phyloP scores from a whole-genome alignment of 2,329 filamentous ascomycete species.

The Sarocladium oryzae region DNA sequence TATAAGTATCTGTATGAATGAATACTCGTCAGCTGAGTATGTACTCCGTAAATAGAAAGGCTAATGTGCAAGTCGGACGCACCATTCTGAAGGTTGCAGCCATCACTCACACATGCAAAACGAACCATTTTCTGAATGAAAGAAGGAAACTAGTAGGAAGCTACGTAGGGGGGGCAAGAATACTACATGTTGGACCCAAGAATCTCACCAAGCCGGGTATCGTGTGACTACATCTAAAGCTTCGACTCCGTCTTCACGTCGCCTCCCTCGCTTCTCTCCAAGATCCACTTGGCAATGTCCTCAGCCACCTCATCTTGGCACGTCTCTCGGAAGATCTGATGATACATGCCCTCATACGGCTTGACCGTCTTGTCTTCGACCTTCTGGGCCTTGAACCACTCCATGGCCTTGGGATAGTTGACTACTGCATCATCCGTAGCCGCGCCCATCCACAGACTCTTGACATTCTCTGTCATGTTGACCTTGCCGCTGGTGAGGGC shows the following conservation, averaged over 20 bases:
- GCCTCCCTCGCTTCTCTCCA: constrained; percentile 31
- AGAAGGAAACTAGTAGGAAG: too few relatives aligned
- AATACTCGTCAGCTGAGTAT: too few relatives aligned
- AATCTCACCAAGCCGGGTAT: too few relatives aligned
- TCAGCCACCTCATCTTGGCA: constrained; percentile 47
- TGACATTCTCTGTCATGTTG: constrained; percentile 46
- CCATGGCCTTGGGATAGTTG: constrained; percentile 57
- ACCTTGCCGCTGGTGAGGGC: constrained; percentile 52
- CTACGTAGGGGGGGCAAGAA: too few relatives aligned
- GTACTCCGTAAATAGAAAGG: too few relatives aligned
- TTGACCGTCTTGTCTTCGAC: constrained; percentile 65
- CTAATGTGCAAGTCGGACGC: background rate
- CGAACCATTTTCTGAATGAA: too few relatives aligned
- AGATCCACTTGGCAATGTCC: constrained; percentile 62
- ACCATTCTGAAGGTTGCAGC: too few relatives aligned
- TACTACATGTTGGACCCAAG: too few relatives aligned
- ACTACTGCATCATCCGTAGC: constrained; percentile 69
- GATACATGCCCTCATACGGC: constrained; percentile 70
- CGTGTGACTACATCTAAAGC: too few relatives aligned
- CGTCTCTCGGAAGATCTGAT: constrained; percentile 62
- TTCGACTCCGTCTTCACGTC: constrained; percentile 24
- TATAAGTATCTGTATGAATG: too few relatives aligned
- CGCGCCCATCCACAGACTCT: constrained; percentile 65
- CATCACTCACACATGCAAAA: too few relatives aligned
- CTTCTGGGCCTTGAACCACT: constrained; percentile 51